phyloP scores from a whole-genome alignment of 2,329 filamentous ascomycete species.

The Stagonosporopsis chrysanthemi region DNA sequence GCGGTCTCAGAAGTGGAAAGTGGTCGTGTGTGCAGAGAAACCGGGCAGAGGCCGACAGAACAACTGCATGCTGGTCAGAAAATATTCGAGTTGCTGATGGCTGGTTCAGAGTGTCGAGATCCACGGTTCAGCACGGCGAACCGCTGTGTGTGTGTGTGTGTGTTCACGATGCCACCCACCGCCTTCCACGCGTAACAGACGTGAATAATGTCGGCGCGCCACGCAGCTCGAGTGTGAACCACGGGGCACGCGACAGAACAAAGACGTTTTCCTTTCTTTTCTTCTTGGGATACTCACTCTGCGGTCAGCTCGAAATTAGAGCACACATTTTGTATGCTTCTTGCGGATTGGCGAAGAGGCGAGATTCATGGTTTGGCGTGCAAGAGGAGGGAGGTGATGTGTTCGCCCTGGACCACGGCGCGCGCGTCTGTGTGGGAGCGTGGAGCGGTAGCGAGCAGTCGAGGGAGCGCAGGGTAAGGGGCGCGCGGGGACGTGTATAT shows the following conservation, averaged over 20 bases:
- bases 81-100: not conserved
- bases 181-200: not conserved
- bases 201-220: constrained; percentile 6
- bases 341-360: constrained; percentile 37
- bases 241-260: not conserved
- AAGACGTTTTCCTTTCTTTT: not conserved
- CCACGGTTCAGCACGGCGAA: not conserved
- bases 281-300: constrained; percentile 27
- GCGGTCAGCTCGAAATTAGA: constrained; percentile 37
- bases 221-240: not conserved
- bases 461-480: not conserved
- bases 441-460: constrained; percentile 28
- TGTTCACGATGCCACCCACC: not conserved
- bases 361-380: constrained; percentile 31
- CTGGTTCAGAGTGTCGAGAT: not conserved
- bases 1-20: constrained; percentile 13
- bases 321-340: constrained; percentile 38
- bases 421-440: constrained; percentile 10
- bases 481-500: not conserved
- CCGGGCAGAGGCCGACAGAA: constrained; percentile 30
- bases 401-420: constrained; percentile 7
- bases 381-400: constrained; percentile 17
- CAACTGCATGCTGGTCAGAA: constrained; percentile 26
- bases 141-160: no score
- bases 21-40: constrained; percentile 19